Base-by-base conservation (phyloP, 768 basidiomycete species). In the Russula lepida region DNA sequence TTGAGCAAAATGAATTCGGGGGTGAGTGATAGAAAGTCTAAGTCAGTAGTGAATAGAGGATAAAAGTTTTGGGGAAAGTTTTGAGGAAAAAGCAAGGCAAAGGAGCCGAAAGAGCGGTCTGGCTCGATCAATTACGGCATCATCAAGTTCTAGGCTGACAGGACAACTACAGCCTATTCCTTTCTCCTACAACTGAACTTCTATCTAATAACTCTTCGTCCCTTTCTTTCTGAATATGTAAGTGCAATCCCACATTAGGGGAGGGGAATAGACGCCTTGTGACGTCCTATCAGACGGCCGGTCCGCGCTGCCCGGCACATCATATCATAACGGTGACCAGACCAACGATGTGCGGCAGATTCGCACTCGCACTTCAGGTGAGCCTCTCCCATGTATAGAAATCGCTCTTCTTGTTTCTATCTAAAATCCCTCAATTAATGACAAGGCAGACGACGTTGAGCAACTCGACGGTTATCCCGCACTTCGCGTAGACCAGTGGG, bases 311-410 rank as follows among this genome's bases (percentile, higher is more conserved):
- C 41, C 41, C 19, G 17, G 19, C 3, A 19, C 13, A 35, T 5
- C 1, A 12, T 32, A n/a, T n/a, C n/a, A n/a, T n/a, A n/a, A n/a
- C n/a, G n/a, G n/a, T n/a, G n/a, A n/a, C n/a, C n/a, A n/a, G n/a
- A n/a, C 32, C 32, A 17, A 7, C 2, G 2, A 86, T 86, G 85
- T 86, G 85, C 63, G 85, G 85, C 48, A 77, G 85, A 56, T 86
- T 81, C 70, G 77, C 84, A 8, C 73, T 86, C 2, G 76, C 79
- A 28, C 70, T 81, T 4, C 71, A 74, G 52, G 82, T 81, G 65
- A 72, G 75, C 23, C 23, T 5, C 13, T n/a, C 6, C 13, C 46
- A 39, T 39, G 6, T 13, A 35, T 35, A n/a, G 41, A 41, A 41
- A 41, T 17, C 7, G 4, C 32, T 32, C 32, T 32, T 32, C 19